These are phyloP conservation scores for Dactylis glomerata DNA, from an alignment of 176 grass and related monocot species.

Conservation along the genomic window DNA sequence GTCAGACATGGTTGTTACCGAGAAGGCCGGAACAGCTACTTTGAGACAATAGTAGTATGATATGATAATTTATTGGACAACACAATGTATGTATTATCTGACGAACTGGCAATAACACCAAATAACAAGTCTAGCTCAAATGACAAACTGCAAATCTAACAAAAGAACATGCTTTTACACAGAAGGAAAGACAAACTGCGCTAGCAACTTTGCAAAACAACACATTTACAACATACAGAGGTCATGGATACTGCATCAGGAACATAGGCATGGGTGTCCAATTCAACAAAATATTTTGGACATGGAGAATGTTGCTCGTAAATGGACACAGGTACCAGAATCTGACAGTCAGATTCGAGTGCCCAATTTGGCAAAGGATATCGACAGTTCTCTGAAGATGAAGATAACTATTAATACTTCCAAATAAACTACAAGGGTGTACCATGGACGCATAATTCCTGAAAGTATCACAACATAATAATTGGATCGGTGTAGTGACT, in stretches of 20 bases:
- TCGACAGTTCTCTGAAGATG: neutral
- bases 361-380: neutral
- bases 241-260: neutral
- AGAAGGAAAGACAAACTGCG: neutral
- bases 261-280: neutral
- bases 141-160: neutral
- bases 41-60: neutral
- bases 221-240: neutral
- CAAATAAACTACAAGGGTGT: neutral
- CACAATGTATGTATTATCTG: neutral
- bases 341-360: neutral
- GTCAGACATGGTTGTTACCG: neutral
- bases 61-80: neutral
- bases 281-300: slow-evolving; percentile 7
- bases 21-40: neutral
- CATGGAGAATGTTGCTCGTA: neutral
- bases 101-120: neutral
- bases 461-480: neutral
- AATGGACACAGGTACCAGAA: neutral
- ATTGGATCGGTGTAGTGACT: neutral
- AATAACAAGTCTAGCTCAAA: neutral
- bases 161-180: neutral
- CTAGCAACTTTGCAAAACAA: neutral
- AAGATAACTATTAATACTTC: neutral
- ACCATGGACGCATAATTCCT: neutral